phyloP scores from a whole-genome alignment of 345 rosid species.

The thale cress (Arabidopsis thaliana) region DNA sequence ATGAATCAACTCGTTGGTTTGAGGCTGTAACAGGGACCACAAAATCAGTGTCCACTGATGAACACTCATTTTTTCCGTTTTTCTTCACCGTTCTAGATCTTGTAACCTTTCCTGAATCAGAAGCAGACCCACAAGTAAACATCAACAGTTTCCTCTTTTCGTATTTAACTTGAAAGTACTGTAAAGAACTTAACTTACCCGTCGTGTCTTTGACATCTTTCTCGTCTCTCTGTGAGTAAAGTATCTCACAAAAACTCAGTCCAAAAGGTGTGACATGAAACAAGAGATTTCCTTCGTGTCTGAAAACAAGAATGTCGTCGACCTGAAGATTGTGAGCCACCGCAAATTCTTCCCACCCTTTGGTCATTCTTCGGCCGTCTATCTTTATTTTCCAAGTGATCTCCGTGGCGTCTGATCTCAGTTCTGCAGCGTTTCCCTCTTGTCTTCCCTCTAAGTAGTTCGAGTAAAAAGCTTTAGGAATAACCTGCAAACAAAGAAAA shows the following conservation, averaged over 20 bases:
- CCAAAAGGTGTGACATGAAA: conserved; percentile 2
- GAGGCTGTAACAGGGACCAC: not conserved
- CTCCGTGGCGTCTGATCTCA: not conserved
- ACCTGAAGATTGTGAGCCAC: not conserved
- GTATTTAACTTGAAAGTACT: not conserved
- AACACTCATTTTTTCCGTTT: not conserved
- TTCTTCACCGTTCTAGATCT: not conserved
- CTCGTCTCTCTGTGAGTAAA: not conserved
- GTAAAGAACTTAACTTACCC: not conserved
- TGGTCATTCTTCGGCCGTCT: not conserved
- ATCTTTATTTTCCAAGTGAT: not conserved
- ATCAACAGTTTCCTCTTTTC: too few species aligned
- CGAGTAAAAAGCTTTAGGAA: conserved; percentile 11
- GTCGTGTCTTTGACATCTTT: not conserved
- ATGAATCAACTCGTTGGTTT: not conserved
- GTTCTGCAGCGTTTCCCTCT: not conserved
- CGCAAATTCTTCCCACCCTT: not conserved
- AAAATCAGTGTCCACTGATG: not conserved
- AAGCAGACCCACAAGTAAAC: not conserved
- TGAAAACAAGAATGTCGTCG: conserved; percentile 8
- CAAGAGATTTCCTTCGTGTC: conserved; percentile 4
- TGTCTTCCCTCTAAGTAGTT: not conserved
- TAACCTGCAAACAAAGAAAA: conserved; percentile 3
- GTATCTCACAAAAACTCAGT: not conserved
- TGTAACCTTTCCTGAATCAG: not conserved